Evolutionary conservation across 768 basidiomycete species (phyloP).

Genomic region (Lyophyllum atratum): DNA sequence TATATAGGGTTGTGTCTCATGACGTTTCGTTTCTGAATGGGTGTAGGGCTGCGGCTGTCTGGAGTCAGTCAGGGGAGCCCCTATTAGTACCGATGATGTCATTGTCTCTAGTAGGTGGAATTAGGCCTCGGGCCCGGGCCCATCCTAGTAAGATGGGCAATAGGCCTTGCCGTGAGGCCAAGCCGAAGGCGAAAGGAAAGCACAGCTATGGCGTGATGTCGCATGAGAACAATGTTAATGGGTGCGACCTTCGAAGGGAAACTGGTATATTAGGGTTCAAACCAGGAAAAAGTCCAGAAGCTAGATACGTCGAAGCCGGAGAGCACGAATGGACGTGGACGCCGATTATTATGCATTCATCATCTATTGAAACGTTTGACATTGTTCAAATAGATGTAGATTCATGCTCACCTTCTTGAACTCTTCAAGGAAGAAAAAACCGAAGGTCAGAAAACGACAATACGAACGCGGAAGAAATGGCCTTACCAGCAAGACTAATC

Average conservation of each 20-base stretch:
- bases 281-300: too few relatives aligned
- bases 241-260: background rate
- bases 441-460: background rate
- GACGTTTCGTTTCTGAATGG: background rate
- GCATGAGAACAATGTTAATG: too few relatives aligned
- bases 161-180: too few relatives aligned
- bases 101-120: background rate
- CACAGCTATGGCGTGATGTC: too few relatives aligned
- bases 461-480: background rate
- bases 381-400: background rate
- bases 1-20: background rate
- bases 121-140: background rate
- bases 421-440: slow-evolving; percentile 6
- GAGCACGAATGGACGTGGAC: too few relatives aligned
- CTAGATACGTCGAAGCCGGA: too few relatives aligned
- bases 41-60: background rate
- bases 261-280: too few relatives aligned
- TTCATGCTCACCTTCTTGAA: slow-evolving; percentile 13
- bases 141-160: too few relatives aligned
- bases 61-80: background rate
- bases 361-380: slow-evolving; percentile 4
- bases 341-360: slow-evolving; percentile 3
- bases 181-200: too few relatives aligned
- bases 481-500: slow-evolving; percentile 75
- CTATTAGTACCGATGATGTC: background rate